Conservation (phyloP, 2,329 filamentous ascomycete genomes). For the Cercospora sp. region DNA sequence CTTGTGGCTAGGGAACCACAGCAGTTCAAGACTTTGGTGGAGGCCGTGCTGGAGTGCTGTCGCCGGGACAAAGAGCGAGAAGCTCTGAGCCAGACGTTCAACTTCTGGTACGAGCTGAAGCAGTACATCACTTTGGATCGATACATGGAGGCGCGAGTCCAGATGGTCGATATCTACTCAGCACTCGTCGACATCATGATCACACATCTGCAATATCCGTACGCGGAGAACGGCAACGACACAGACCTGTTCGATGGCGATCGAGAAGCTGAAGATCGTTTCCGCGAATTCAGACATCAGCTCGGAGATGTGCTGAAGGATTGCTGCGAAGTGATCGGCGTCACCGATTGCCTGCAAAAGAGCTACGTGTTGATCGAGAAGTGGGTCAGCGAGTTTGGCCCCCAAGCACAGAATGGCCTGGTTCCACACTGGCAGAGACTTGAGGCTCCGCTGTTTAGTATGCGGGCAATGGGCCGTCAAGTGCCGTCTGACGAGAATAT, state of each 20-base stretch:
- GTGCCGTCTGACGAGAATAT: slow-evolving; percentile 84
- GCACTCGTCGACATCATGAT: slow-evolving; percentile 92
- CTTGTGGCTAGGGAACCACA: slow-evolving; percentile 80
- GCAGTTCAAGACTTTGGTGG: slow-evolving; percentile 82
- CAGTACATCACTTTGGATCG: slow-evolving; percentile 90
- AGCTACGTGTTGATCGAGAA: slow-evolving; percentile 80
- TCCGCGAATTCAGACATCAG: slow-evolving; percentile 90
- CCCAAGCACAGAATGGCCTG: slow-evolving; percentile 68
- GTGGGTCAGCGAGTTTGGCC: slow-evolving; percentile 82
- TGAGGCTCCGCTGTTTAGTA: slow-evolving; percentile 90
- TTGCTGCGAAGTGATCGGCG: slow-evolving; percentile 92
- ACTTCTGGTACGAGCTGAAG: slow-evolving; percentile 98
- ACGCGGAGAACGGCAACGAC: slow-evolving; percentile 66
- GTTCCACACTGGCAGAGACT: slow-evolving; percentile 96
- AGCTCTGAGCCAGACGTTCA: slow-evolving; percentile 89
- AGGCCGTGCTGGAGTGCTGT: slow-evolving; percentile 89
- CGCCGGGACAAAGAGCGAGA: slow-evolving; percentile 84
- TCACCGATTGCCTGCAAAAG: slow-evolving; percentile 86
- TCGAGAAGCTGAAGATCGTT: slow-evolving; percentile 93
- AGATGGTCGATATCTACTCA: slow-evolving; percentile 79
- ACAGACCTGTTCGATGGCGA: slow-evolving; percentile 92
- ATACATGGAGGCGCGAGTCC: slow-evolving; percentile 77
- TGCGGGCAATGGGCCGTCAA: slow-evolving; percentile 96
- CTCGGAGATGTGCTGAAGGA: slow-evolving; percentile 99
- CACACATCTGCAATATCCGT: slow-evolving; percentile 83